These are phyloP conservation scores for Gilbertella persicaria DNA, from an alignment of 371 early-diverging fungal genomes.

Conservation along the genomic window DNA sequence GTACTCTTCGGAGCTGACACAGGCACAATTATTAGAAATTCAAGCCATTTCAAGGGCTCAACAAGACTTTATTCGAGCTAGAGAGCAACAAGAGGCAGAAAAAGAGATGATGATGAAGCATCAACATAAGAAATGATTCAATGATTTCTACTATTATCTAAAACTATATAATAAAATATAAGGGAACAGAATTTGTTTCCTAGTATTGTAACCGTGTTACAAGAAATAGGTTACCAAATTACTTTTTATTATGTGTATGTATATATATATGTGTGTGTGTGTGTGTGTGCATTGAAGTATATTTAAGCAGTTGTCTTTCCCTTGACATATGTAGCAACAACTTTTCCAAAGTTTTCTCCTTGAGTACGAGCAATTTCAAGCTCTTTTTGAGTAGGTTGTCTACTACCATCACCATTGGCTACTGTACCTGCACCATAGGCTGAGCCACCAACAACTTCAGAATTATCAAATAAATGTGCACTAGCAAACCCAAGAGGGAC, in stretches of 20 bases:
- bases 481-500: conserved; percentile 73
- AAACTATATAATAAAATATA: too few species aligned
- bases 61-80: conserved; percentile 21
- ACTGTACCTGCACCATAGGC: conserved; percentile 78
- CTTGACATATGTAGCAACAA: conserved; percentile 39
- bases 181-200: too few species aligned
- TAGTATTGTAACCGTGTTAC: too few species aligned
- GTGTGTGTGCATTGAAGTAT: too few species aligned
- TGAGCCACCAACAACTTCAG: conserved; percentile 62
- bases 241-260: background rate
- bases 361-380: conserved; percentile 65
- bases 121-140: too few species aligned
- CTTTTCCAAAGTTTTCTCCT: conserved; percentile 66
- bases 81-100: conserved; percentile 22
- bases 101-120: conserved; percentile 16
- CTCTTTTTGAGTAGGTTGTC: conserved; percentile 67
- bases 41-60: conserved; percentile 22
- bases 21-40: conserved; percentile 17
- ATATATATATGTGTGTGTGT: too few species aligned
- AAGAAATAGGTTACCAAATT: too few species aligned
- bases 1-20: conserved; percentile 18
- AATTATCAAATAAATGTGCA: conserved; percentile 32
- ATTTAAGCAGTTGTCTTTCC: conserved; percentile 2
- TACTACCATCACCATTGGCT: conserved; percentile 69
- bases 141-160: too few species aligned